These are phyloP conservation scores for Lentinula edodes DNA, from an alignment of 768 basidiomycete genomes.

Conservation along the genomic window DNA sequence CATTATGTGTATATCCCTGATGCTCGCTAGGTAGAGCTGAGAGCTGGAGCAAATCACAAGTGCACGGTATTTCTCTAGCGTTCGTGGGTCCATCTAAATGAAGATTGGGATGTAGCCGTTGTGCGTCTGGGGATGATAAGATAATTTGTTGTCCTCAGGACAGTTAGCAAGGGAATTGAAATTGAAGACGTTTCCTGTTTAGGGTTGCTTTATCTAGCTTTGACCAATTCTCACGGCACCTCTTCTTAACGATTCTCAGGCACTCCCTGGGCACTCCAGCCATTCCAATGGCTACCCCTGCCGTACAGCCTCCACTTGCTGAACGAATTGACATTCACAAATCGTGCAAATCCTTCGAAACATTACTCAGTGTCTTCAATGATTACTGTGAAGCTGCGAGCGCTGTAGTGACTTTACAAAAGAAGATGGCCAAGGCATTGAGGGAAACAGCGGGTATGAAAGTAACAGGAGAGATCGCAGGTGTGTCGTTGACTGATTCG, in stretches of 20 bases:
- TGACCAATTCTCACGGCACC: neutral
- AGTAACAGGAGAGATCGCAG: conserved; percentile 54
- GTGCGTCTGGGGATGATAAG: too few relatives aligned
- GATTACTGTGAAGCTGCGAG: conserved; percentile 72
- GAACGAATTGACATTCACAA: conserved; percentile 76
- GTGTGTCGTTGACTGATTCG: conserved; percentile 30
- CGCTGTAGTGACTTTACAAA: conserved; percentile 59
- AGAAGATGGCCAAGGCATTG: conserved; percentile 68
- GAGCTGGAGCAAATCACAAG: too few relatives aligned
- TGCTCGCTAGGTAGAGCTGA: too few relatives aligned
- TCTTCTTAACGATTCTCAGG: neutral
- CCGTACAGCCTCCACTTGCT: conserved; percentile 27
- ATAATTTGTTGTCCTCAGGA: too few relatives aligned
- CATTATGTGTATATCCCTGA: too few relatives aligned
- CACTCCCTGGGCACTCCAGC: neutral
- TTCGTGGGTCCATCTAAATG: too few relatives aligned
- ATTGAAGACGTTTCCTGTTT: too few relatives aligned
- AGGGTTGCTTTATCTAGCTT: too few relatives aligned
- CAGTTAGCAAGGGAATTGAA: too few relatives aligned
- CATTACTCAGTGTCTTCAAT: conserved; percentile 56
- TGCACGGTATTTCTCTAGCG: too few relatives aligned
- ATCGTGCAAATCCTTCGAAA: conserved; percentile 72
- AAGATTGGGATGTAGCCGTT: too few relatives aligned
- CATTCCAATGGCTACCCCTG: conserved; percentile 15
- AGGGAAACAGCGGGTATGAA: conserved; percentile 60